phyloP scores from a whole-genome alignment of 257 asterid genomes.

The Galeopsis tetrahit region DNA sequence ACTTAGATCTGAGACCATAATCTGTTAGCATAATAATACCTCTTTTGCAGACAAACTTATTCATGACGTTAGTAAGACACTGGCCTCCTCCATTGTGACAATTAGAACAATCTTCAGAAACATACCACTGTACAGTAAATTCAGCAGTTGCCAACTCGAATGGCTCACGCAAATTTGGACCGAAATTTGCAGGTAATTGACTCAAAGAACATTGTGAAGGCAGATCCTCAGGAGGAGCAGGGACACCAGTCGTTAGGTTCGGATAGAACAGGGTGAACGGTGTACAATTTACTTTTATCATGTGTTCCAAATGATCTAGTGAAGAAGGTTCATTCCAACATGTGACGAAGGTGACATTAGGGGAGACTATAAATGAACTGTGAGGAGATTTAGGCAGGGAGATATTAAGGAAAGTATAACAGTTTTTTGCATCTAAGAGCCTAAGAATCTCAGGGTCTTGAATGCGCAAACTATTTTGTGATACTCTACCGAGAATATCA shows the following conservation, averaged over 20 bases:
- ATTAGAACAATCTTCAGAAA: constrained; percentile 36
- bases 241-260: not conserved
- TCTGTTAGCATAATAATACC: constrained; percentile 25
- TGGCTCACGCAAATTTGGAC: not conserved
- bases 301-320: not conserved
- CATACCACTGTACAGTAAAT: constrained; percentile 42
- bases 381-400: constrained; percentile 23
- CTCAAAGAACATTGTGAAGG: not conserved
- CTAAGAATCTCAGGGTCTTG: not conserved
- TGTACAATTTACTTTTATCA: not conserved
- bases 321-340: not conserved
- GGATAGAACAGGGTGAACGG: constrained; percentile 10
- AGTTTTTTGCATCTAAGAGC: not conserved
- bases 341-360: constrained; percentile 33
- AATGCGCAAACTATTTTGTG: constrained; percentile 21
- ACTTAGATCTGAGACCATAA: not conserved
- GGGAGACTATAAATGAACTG: constrained; percentile 27
- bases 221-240: not conserved
- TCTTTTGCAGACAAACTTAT: constrained; percentile 33
- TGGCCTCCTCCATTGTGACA: constrained; percentile 47
- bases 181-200: constrained; percentile 28
- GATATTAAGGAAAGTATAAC: constrained; percentile 8
- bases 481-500: not conserved
- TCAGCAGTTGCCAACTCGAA: constrained; percentile 24
- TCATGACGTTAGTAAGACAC: constrained; percentile 32